phyloP scores from a whole-genome alignment of 1,284 basidiomycete genomes.

The Lignosus rhinocerotis region DNA sequence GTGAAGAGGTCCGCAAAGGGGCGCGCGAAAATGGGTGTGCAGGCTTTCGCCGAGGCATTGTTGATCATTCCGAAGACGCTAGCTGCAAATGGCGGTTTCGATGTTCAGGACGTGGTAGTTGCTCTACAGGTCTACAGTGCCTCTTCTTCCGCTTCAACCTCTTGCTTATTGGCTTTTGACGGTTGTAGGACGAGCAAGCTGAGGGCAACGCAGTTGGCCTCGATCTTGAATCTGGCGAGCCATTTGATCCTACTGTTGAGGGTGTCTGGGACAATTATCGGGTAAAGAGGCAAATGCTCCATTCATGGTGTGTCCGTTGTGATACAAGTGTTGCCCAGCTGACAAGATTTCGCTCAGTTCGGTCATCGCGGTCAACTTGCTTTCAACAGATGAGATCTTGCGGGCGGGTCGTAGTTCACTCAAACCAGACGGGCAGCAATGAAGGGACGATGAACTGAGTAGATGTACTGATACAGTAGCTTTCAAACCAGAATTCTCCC shows the following conservation, averaged over 20 bases:
- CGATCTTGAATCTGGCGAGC: constrained; percentile 92
- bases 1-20: constrained; percentile 91
- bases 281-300: constrained; percentile 98
- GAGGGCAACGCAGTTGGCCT: constrained; percentile 92
- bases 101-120: constrained; percentile 95
- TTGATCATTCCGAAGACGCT: constrained; percentile 96
- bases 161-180: constrained; percentile 14
- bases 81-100: constrained; percentile 95
- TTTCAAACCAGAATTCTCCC: neutral
- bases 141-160: constrained; percentile 11
- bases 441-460: constrained; percentile 16
- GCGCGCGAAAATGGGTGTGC: constrained; percentile 95
- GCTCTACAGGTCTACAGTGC: constrained; percentile 69
- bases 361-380: constrained; percentile 94
- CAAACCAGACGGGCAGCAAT: constrained; percentile 75
- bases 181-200: constrained; percentile 81
- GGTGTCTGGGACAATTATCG: constrained; percentile 99
- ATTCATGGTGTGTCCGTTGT: constrained; percentile 73
- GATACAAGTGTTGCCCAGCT: constrained; percentile 15
- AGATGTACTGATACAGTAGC: constrained; percentile 17
- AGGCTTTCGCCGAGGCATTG: constrained; percentile 95
- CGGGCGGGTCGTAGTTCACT: constrained; percentile 90
- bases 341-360: constrained; percentile 55
- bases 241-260: constrained; percentile 92
- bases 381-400: constrained; percentile 95